Evolutionary conservation across 2,329 filamentous ascomycete genomes (phyloP).

Genomic region (Fusarium annulatum): DNA sequence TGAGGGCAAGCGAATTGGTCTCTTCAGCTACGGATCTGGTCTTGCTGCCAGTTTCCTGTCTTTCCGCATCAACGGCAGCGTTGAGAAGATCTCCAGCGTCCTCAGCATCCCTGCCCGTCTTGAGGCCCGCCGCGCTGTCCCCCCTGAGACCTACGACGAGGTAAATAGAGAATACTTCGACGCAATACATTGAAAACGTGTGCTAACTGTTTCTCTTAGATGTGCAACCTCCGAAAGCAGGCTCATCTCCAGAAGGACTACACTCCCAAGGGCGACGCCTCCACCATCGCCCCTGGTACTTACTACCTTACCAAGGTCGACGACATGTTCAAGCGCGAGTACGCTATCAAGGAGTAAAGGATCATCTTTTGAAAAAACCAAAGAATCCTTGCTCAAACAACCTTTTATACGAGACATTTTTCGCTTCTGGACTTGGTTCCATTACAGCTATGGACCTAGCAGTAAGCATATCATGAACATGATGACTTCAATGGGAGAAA

Average conservation of each 20-base stretch:
- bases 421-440: conserved; percentile 23
- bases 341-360: conserved; percentile 76
- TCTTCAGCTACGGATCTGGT: conserved; percentile 85
- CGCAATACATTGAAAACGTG: neutral
- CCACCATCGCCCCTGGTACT: conserved; percentile 72
- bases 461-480: conserved; percentile 38
- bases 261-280: conserved; percentile 73
- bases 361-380: neutral
- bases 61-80: conserved; percentile 78
- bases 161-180: conserved; percentile 59
- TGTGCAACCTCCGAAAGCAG: conserved; percentile 84
- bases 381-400: conserved; percentile 29
- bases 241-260: conserved; percentile 86
- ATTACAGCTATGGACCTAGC: conserved; percentile 16
- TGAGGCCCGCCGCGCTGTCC: conserved; percentile 71
- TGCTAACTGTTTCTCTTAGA: conserved; percentile 58
- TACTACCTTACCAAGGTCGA: conserved; percentile 87
- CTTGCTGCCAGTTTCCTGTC: conserved; percentile 78
- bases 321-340: conserved; percentile 86
- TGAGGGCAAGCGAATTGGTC: conserved; percentile 76
- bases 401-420: conserved; percentile 22
- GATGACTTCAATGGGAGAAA: conserved; percentile 36
- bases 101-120: conserved; percentile 78
- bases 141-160: conserved; percentile 78
- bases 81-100: conserved; percentile 73